Evolutionary conservation across 169 alveolate genomes (phyloP).

Genomic region (Cardiosporidium cionae): DNA sequence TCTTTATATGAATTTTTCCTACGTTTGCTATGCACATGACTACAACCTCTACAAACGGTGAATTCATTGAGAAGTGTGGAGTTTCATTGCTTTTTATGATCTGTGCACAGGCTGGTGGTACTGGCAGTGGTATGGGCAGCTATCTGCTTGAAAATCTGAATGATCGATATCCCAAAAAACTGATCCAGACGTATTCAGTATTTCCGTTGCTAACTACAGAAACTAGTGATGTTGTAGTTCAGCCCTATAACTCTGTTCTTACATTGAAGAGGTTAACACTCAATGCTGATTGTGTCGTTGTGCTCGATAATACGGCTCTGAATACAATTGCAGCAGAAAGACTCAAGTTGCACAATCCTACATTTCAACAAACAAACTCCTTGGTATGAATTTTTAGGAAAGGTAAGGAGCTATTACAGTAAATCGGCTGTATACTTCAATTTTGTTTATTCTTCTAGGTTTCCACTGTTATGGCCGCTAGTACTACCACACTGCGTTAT

Average conservation of each 20-base stretch:
- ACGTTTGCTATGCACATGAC: too few species aligned
- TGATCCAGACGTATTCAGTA: slow-evolving; percentile 78
- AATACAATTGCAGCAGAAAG: slow-evolving; percentile 91
- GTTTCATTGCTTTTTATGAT: too few species aligned
- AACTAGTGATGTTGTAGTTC: slow-evolving; percentile 96
- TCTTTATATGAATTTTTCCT: too few species aligned
- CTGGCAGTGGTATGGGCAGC: slow-evolving; percentile 99
- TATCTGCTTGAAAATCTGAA: slow-evolving; percentile 88
- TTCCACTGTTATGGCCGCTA: slow-evolving; percentile 83
- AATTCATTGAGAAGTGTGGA: too few species aligned
- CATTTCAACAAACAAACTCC: slow-evolving; percentile 48
- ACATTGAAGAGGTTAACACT: slow-evolving; percentile 57
- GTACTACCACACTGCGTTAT: slow-evolving; percentile 79
- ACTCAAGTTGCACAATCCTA: slow-evolving; percentile 51
- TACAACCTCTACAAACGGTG: not conserved
- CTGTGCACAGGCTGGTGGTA: slow-evolving; percentile 83
- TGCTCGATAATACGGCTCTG: slow-evolving; percentile 95
- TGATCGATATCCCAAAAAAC: slow-evolving; percentile 74
- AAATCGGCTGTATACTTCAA: not conserved
- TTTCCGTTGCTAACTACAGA: slow-evolving; percentile 85
- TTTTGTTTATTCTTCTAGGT: slow-evolving; percentile 13
- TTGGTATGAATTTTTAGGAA: slow-evolving; percentile 1
- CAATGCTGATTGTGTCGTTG: slow-evolving; percentile 92
- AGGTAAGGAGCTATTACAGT: not conserved
- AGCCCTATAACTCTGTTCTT: slow-evolving; percentile 94